Conservation (phyloP, 208 protist species). For the Leishmania tropica region DNA sequence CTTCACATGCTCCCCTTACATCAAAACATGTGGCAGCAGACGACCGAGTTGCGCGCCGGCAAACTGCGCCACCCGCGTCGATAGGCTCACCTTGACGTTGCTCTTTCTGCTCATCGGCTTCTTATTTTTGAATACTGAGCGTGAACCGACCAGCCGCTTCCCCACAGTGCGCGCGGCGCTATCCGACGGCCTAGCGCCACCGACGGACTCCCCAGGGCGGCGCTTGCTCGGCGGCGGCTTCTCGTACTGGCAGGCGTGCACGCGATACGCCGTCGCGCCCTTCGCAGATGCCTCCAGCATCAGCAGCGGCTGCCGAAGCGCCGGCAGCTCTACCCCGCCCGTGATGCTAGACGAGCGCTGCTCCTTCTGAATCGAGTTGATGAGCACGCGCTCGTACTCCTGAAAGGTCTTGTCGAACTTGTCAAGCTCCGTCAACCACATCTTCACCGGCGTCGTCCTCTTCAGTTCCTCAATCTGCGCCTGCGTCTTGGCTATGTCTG, state of each 20-base stretch:
- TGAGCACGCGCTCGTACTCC: slow-evolving; percentile 72
- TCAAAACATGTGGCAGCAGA: slow-evolving; percentile 63
- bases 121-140: slow-evolving; percentile 18
- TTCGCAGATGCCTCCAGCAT: slow-evolving; percentile 55
- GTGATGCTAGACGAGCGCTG: slow-evolving; percentile 50
- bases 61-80: slow-evolving; percentile 41
- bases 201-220: slow-evolving; percentile 13
- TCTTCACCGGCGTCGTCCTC: slow-evolving; percentile 78
- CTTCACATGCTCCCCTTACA: slow-evolving; percentile 17
- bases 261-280: slow-evolving; percentile 42
- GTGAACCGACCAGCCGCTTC: slow-evolving; percentile 39
- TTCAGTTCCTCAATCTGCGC: slow-evolving; percentile 75
- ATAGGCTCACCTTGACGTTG: slow-evolving; percentile 40
- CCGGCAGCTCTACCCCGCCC: slow-evolving; percentile 46
- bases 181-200: slow-evolving; percentile 23
- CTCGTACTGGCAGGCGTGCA: slow-evolving; percentile 60
- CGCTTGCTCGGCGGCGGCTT: slow-evolving; percentile 65
- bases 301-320: slow-evolving; percentile 59
- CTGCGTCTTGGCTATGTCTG: slow-evolving; percentile 62
- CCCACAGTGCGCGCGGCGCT: slow-evolving; percentile 30
- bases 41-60: slow-evolving; percentile 47
- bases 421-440: slow-evolving; percentile 92
- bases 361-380: slow-evolving; percentile 83
- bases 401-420: slow-evolving; percentile 85
- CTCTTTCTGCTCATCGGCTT: slow-evolving; percentile 27